Evolutionary conservation across 2,329 filamentous ascomycete species (phyloP).

Genomic region (Periconia sp.): DNA sequence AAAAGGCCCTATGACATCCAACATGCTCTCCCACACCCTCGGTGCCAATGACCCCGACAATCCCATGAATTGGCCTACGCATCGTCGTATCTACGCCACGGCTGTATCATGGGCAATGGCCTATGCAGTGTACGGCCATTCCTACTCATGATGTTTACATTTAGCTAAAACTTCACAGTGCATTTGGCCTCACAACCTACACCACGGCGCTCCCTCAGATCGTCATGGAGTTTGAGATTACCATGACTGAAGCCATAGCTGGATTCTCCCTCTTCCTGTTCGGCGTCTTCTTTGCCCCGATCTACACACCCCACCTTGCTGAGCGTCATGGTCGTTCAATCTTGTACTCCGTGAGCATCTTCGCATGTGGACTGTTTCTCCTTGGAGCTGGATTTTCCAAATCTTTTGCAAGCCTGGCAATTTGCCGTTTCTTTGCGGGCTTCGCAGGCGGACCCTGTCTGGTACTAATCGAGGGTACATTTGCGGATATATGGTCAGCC

Average conservation of each 20-base stretch:
- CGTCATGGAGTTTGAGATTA: slow-evolving; percentile 55
- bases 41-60: slow-evolving; percentile 16
- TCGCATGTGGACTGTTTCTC: slow-evolving; percentile 54
- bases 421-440: slow-evolving; percentile 46
- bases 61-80: slow-evolving; percentile 21
- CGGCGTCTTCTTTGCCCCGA: slow-evolving; percentile 60
- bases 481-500: too few relatives aligned
- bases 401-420: slow-evolving; percentile 52
- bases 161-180: too few relatives aligned
- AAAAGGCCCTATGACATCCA: too few relatives aligned
- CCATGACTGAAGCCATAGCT: slow-evolving; percentile 56
- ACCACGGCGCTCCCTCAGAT: slow-evolving; percentile 47
- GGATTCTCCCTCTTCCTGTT: slow-evolving; percentile 61
- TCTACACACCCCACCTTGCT: slow-evolving; percentile 58
- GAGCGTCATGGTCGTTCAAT: slow-evolving; percentile 57
- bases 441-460: too few relatives aligned
- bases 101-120: slow-evolving; percentile 15
- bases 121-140: slow-evolving; percentile 23
- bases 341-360: slow-evolving; percentile 51
- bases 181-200: slow-evolving; percentile 55
- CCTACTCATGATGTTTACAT: too few relatives aligned
- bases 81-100: slow-evolving; percentile 14
- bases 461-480: too few relatives aligned
- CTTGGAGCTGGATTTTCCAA: slow-evolving; percentile 54
- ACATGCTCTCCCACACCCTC: slow-evolving; percentile 12